These are phyloP conservation scores for Lepidopterella palustris DNA, from an alignment of 495 filamentous ascomycete species.

Conservation along the genomic window DNA sequence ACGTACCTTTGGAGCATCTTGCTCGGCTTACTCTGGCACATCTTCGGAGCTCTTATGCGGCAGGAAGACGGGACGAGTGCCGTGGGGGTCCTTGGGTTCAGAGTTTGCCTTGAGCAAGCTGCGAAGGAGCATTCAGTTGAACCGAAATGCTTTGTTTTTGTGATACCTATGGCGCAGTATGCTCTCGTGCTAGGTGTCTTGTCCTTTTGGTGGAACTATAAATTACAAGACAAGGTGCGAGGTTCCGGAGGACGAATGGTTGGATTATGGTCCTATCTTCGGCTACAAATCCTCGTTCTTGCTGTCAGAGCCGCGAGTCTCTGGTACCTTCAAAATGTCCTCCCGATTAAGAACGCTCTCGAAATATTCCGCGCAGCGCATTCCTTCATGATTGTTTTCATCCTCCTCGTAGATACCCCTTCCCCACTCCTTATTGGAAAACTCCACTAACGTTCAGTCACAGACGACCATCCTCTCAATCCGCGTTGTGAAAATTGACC, in stretches of 20 bases:
- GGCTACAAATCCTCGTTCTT: constrained; percentile 57
- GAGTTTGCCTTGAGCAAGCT: constrained; percentile 31
- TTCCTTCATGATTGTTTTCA: constrained; percentile 45
- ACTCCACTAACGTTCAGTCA: background rate
- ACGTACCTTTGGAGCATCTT: constrained; percentile 47
- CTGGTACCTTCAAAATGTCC: constrained; percentile 45
- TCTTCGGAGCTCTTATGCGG: constrained; percentile 30
- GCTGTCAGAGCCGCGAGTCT: constrained; percentile 50
- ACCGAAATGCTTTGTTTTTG: background rate
- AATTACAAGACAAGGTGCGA: constrained; percentile 55
- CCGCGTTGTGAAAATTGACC: constrained; percentile 34
- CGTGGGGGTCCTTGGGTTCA: background rate
- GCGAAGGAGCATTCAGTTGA: constrained; percentile 18
- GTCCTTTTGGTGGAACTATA: constrained; percentile 73
- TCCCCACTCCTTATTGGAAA: background rate
- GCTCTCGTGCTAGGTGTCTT: constrained; percentile 48
- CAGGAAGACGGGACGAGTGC: constrained; percentile 4
- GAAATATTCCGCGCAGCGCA: constrained; percentile 47
- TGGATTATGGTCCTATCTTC: constrained; percentile 63
- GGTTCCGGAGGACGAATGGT: constrained; percentile 57
- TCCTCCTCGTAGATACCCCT: constrained; percentile 20
- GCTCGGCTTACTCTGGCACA: constrained; percentile 49
- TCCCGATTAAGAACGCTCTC: constrained; percentile 34
- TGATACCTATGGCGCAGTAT: constrained; percentile 34
- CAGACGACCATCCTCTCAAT: constrained; percentile 20